Conservation (phyloP, 768 basidiomycete species). For the Tulasnella sp. region DNA sequence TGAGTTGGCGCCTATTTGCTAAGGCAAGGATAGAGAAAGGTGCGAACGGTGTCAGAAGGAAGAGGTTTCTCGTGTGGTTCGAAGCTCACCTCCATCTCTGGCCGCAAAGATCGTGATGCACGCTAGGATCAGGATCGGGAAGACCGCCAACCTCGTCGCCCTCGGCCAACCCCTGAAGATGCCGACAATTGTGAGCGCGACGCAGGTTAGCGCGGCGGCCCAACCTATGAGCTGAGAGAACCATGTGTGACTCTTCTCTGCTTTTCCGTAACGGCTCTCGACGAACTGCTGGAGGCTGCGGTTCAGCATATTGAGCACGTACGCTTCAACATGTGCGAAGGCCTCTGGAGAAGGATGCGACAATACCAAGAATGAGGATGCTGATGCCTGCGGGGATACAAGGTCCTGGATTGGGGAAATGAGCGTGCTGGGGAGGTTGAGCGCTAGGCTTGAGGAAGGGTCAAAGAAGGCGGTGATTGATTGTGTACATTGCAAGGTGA, state of each 20-base stretch:
- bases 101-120: slow-evolving; percentile 16
- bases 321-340: not conserved
- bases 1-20: slow-evolving; percentile 19
- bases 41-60: not conserved
- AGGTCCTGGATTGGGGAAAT: not conserved
- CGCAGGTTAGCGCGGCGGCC: slow-evolving; percentile 7
- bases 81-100: slow-evolving; percentile 15
- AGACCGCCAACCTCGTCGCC: slow-evolving; percentile 11
- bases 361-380: too few relatives aligned
- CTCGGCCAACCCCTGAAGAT: not conserved
- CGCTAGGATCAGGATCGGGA: slow-evolving; percentile 19
- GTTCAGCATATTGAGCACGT: slow-evolving; percentile 1
- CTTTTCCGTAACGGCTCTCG: slow-evolving; percentile 10
- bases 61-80: not conserved
- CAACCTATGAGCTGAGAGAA: slow-evolving; percentile 17
- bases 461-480: not conserved
- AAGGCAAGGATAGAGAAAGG: slow-evolving; percentile 19
- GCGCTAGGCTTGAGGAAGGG: slow-evolving; percentile 1
- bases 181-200: slow-evolving; percentile 14
- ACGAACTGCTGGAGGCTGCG: not conserved
- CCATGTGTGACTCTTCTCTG: slow-evolving; percentile 14
- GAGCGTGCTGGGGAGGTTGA: slow-evolving; percentile 5
- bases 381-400: too few relatives aligned
- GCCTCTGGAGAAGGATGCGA: not conserved
- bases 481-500: not conserved